These are phyloP conservation scores for Chenopodium suecicum DNA, from an alignment of 148 eudicot species.

Conservation along the genomic window DNA sequence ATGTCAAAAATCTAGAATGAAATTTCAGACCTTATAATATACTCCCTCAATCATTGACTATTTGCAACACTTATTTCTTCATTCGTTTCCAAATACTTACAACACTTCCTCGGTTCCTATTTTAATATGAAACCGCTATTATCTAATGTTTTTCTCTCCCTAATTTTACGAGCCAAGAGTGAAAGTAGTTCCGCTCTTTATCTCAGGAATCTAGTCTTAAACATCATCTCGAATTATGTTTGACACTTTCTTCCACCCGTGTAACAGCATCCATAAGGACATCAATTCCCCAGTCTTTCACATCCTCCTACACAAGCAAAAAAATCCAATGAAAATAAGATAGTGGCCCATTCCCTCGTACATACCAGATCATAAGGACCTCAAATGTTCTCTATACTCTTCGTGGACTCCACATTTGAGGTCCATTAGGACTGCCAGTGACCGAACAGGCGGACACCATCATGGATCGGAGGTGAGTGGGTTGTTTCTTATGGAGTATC, in stretches of 20 bases:
- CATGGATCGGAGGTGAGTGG: neutral
- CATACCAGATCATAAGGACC: neutral
- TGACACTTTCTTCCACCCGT: conserved; percentile 37
- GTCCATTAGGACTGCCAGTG: neutral
- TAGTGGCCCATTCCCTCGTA: neutral
- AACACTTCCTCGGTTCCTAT: too few species aligned
- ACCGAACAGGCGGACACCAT: neutral
- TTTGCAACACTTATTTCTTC: too few species aligned
- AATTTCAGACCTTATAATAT: too few species aligned
- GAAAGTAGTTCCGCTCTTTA: neutral
- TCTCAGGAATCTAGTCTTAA: neutral
- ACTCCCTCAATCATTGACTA: too few species aligned
- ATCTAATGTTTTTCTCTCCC: too few species aligned
- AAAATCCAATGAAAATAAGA: neutral
- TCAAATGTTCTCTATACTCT: neutral
- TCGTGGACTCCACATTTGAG: too few species aligned
- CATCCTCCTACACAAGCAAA: conserved; percentile 39
- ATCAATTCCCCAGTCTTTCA: conserved; percentile 50
- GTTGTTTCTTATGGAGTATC: too few species aligned
- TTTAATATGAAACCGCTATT: too few species aligned
- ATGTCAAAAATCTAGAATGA: too few species aligned
- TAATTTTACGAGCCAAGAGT: too few species aligned
- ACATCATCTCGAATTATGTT: conserved; percentile 21
- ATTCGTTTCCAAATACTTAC: too few species aligned
- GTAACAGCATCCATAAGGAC: conserved; percentile 49